Evolutionary conservation across 129 eudicot species (phyloP).

Genomic region (Escallonia herrerae): DNA sequence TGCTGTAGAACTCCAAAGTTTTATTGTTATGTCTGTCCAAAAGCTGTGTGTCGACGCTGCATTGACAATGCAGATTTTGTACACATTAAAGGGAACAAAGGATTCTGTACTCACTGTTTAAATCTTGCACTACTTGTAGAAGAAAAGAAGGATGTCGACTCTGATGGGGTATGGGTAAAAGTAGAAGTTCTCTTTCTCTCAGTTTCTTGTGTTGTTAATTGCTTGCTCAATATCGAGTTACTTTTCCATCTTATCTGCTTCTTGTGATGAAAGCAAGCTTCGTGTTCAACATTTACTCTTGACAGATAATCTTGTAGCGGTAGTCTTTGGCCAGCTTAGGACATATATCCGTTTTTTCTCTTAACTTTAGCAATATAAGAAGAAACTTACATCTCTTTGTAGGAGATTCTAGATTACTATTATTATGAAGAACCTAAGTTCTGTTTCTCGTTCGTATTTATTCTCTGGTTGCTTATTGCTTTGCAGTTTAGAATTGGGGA

Average conservation of each 20-base stretch:
- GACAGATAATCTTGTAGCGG: background rate
- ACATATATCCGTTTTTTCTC: background rate
- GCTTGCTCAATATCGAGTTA: background rate
- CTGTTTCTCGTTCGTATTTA: background rate
- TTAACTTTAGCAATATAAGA: too few relatives aligned
- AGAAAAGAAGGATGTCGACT: conserved; percentile 50
- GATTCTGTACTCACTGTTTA: conserved; percentile 70
- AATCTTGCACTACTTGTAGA: conserved; percentile 73
- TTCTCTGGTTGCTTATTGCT: conserved; percentile 5
- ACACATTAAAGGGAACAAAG: conserved; percentile 44
- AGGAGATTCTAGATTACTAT: too few relatives aligned
- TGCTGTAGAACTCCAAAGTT: conserved; percentile 40
- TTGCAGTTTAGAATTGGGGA: too few relatives aligned
- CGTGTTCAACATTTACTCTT: background rate
- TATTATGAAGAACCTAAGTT: background rate
- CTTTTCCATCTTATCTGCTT: background rate
- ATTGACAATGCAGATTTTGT: conserved; percentile 36
- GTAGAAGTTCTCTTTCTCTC: background rate
- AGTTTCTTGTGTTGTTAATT: background rate
- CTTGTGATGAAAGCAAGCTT: background rate
- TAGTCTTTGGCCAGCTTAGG: background rate
- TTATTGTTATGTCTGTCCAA: conserved; percentile 62
- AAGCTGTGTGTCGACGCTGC: conserved; percentile 59
- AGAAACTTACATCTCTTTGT: too few relatives aligned
- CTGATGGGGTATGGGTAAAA: conserved; percentile 68